Percentiles rank a stretch among this genome's conserved stretches.
Conservation (phyloP, 768 basidiomycete genomes). For the Boletus sp. region DNA sequence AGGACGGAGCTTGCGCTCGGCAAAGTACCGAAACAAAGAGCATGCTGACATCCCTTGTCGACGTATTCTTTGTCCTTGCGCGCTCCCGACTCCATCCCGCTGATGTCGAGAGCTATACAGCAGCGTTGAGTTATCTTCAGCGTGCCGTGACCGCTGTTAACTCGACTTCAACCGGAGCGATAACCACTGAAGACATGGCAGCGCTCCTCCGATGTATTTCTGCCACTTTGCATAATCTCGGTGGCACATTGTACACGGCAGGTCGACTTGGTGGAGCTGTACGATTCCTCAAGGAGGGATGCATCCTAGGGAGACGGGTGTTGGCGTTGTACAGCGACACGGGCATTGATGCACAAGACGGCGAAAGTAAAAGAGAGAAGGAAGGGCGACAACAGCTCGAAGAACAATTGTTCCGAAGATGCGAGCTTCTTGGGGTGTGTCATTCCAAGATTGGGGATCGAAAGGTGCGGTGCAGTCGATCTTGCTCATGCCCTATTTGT, state of each 20-base stretch:
- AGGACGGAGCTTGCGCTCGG: slow-evolving; percentile 4
- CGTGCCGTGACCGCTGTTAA: slow-evolving; percentile 37
- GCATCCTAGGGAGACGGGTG: slow-evolving; percentile 50
- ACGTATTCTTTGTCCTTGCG: slow-evolving; percentile 56
- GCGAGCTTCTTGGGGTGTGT: slow-evolving; percentile 81
- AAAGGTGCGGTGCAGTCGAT: slow-evolving; percentile 46
- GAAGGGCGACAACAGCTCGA: slow-evolving; percentile 58
- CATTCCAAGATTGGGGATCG: slow-evolving; percentile 76
- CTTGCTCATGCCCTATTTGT: background rate
- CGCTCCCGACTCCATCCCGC: slow-evolving; percentile 39
- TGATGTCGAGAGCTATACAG: slow-evolving; percentile 46
- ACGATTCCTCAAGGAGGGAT: slow-evolving; percentile 64
- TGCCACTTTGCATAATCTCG: slow-evolving; percentile 68
- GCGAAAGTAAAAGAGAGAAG: slow-evolving; percentile 29
- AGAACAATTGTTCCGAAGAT: slow-evolving; percentile 67
- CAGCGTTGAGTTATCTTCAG: slow-evolving; percentile 46
- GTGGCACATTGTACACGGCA: slow-evolving; percentile 67
- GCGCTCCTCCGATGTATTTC: slow-evolving; percentile 70
- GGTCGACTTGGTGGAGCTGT: slow-evolving; percentile 60
- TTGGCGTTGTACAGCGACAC: slow-evolving; percentile 30
- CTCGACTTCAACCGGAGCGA: slow-evolving; percentile 1
- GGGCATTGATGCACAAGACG: slow-evolving; percentile 3
- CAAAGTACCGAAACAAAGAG: slow-evolving; percentile 30
- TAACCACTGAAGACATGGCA: slow-evolving; percentile 29
- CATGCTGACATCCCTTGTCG: slow-evolving; percentile 45